phyloP scores from a whole-genome alignment of 768 basidiomycete genomes.

The Chalciporus pseudorubinellus region DNA sequence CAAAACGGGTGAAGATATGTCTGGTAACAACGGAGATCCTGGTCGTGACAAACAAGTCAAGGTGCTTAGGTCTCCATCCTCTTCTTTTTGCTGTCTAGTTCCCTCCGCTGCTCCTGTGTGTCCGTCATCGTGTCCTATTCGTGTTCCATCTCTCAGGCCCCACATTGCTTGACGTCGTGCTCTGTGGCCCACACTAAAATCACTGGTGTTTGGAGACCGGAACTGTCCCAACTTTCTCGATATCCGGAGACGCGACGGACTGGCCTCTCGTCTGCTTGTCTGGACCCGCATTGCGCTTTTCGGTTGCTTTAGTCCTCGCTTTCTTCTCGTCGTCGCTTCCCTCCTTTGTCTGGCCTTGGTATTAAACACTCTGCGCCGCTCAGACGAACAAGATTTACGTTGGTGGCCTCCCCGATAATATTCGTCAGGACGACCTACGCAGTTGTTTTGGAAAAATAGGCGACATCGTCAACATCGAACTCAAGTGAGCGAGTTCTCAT shows the following conservation, averaged over 20 bases:
- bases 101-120: conserved; percentile 19
- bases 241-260: conserved; percentile 24
- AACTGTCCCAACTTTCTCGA: conserved; percentile 29
- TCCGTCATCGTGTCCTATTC: conserved; percentile 16
- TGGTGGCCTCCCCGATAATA: conserved; percentile 85
- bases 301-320: conserved; percentile 39
- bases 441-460: conserved; percentile 88
- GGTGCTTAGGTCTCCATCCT: conserved; percentile 78
- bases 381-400: conserved; percentile 95
- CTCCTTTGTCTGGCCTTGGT: conserved; percentile 51
- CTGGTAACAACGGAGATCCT: conserved; percentile 43
- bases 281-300: conserved; percentile 27
- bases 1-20: conserved; percentile 42
- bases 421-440: conserved; percentile 80
- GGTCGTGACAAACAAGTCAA: conserved; percentile 76
- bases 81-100: conserved; percentile 31
- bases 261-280: conserved; percentile 36
- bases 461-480: conserved; percentile 68
- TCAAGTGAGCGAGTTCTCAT: conserved; percentile 63
- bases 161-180: conserved; percentile 16
- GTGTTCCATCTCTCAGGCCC: conserved; percentile 14
- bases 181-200: conserved; percentile 15
- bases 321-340: conserved; percentile 48
- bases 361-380: conserved; percentile 63
- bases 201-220: conserved; percentile 22